Evolutionary conservation across 352 stramenopile genomes (phyloP).

Genomic region (Phytophthora sansomeana): DNA sequence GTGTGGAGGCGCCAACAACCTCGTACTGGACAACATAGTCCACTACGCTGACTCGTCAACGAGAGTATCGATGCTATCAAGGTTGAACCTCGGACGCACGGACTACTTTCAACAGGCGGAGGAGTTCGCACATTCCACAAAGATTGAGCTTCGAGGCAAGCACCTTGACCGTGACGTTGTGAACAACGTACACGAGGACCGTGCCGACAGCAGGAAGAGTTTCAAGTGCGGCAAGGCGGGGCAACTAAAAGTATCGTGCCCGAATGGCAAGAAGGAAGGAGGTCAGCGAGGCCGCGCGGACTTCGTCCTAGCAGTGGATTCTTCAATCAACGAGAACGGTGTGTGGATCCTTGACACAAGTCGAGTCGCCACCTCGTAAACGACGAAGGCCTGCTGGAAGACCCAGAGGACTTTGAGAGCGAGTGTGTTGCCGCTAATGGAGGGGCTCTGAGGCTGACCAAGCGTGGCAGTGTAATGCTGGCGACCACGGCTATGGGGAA

Average conservation of each 20-base stretch:
- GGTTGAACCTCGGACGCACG: conserved; percentile 5
- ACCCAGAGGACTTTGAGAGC: conserved; percentile 9
- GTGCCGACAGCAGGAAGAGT: conserved; percentile 11
- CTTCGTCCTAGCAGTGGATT: conserved; percentile 3
- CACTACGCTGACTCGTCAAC: conserved; percentile 11
- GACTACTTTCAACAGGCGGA: conserved; percentile 26
- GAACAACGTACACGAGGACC: conserved; percentile 10
- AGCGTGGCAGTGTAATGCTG: conserved; percentile 15
- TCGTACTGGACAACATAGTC: conserved; percentile 33
- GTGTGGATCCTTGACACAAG: conserved; percentile 19
- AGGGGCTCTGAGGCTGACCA: not conserved
- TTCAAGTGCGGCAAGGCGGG: conserved; percentile 11
- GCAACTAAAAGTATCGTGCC: conserved; percentile 8
- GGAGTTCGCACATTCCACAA: conserved; percentile 23
- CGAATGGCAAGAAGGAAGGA: not conserved
- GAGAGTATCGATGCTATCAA: conserved; percentile 14
- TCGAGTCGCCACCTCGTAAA: conserved; percentile 22
- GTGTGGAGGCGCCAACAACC: conserved; percentile 11
- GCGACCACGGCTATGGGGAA: conserved; percentile 4
- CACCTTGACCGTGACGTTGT: conserved; percentile 2
- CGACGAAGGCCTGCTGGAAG: conserved; percentile 8
- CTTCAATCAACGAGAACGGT: not conserved
- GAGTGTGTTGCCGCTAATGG: conserved; percentile 15
- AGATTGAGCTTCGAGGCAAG: too few relatives aligned
- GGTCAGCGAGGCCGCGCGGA: not conserved